phyloP scores from a whole-genome alignment of 1,139 yeast species.

The Kluyveromyces marxianus region DNA sequence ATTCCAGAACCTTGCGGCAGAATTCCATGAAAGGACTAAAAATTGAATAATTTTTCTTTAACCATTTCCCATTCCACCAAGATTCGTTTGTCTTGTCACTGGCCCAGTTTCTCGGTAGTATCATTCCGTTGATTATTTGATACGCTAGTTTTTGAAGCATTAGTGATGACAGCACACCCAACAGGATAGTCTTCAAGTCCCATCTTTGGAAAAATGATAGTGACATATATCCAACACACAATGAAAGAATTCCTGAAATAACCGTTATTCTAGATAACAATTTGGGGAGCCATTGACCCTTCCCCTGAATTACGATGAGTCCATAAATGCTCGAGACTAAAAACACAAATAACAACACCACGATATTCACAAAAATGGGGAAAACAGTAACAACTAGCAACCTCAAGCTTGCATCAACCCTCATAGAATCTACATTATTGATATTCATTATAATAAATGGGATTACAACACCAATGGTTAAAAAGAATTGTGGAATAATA shows the following conservation, averaged over 20 bases:
- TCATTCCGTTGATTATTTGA: neutral
- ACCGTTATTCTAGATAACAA: constrained; percentile 40
- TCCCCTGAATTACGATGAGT: constrained; percentile 36
- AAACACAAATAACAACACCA: constrained; percentile 35
- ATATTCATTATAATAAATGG: constrained; percentile 2
- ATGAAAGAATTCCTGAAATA: constrained; percentile 35
- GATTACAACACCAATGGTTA: neutral
- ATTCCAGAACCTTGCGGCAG: constrained; percentile 46
- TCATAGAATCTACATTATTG: neutral
- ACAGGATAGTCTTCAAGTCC: constrained; percentile 37
- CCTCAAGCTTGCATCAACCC: neutral
- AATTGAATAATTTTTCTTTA: constrained; percentile 44
- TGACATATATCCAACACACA: constrained; percentile 41
- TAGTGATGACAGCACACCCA: constrained; percentile 1
- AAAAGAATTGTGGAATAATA: constrained; percentile 1
- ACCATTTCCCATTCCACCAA: constrained; percentile 70
- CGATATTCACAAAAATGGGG: constrained; percentile 31
- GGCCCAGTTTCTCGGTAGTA: constrained; percentile 14
- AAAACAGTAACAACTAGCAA: neutral
- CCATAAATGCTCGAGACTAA: constrained; percentile 40
- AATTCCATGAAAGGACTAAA: constrained; percentile 51
- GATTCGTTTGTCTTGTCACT: constrained; percentile 46
- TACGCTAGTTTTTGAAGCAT: constrained; percentile 1
- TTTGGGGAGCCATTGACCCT: constrained; percentile 38
- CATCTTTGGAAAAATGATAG: constrained; percentile 48